These are phyloP conservation scores for Ophiostoma sp. DNA, from an alignment of 2,329 filamentous ascomycete genomes.

Conservation along the genomic window DNA sequence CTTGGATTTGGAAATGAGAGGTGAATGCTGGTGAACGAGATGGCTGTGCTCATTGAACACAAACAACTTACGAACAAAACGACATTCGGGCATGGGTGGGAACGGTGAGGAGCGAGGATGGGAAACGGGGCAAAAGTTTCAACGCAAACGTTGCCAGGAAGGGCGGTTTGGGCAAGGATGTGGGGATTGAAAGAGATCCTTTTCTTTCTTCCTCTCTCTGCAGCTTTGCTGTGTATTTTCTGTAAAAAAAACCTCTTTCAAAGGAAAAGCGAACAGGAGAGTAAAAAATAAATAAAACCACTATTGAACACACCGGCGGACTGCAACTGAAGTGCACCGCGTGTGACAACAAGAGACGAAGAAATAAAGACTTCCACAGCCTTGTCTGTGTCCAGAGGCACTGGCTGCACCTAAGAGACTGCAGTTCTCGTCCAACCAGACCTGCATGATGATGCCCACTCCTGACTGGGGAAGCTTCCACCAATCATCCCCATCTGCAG, in stretches of 20 bases:
- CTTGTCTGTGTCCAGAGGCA: background rate
- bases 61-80: conserved; percentile 11
- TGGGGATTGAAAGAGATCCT: background rate
- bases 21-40: background rate
- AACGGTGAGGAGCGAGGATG: background rate
- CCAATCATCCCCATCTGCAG: conserved; percentile 23
- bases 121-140: background rate
- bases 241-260: conserved; percentile 14
- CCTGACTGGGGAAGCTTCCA: conserved; percentile 13
- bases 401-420: background rate
- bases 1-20: background rate
- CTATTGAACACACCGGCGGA: background rate
- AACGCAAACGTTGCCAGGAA: background rate
- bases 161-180: background rate
- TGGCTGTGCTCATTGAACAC: background rate
- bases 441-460: conserved; percentile 23
- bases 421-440: conserved; percentile 2
- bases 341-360: background rate
- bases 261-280: conserved; percentile 2
- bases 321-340: conserved; percentile 6
- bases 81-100: background rate
- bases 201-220: background rate
- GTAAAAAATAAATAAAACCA: background rate
- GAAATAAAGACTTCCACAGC: background rate
- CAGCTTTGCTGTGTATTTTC: conserved; percentile 22